Evolutionary conservation across 1,284 basidiomycete species (phyloP), one percentile per base, ranked within the genome.

Genomic region (Ustilago shanxiensis): DNA sequence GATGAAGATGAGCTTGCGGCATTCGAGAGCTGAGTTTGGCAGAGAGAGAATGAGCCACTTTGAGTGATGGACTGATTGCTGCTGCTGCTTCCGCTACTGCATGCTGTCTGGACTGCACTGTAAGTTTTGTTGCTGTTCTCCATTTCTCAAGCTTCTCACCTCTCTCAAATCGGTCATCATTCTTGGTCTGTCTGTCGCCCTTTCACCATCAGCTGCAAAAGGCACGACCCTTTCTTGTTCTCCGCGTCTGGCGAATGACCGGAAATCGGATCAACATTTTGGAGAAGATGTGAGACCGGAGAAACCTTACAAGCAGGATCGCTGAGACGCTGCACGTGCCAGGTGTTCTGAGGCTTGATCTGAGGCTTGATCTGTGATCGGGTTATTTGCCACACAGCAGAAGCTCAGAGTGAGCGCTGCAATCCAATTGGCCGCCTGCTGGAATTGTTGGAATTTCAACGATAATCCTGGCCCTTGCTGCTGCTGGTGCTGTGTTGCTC

Each of bases 241-340:
- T 60, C 67, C 59, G 65, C 65, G 65, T 67, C 59, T 50, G 10
- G 13, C n/a, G 26, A 44, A 24, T 7, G n/a, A n/a, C 49, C 66
- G 66, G 66, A 24, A 62, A 7, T 62, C 66, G 66, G 53, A 20
- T 44, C 35, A 14, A 20, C 28, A 16, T n/a, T n/a, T n/a, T n/a
- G n/a, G n/a, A n/a, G n/a, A n/a, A n/a, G n/a, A n/a, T n/a, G n/a
- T n/a, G n/a, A n/a, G n/a, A n/a, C n/a, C n/a, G n/a, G n/a, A n/a
- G n/a, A n/a, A n/a, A n/a, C n/a, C n/a, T n/a, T n/a, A n/a, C n/a
- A n/a, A n/a, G n/a, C n/a, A n/a, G n/a, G n/a, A n/a, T 39, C 37
- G 18, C 6, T 14, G 37, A 39, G 18, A 14, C 18, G 10, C 41
- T 29, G 68, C 68, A 71, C 68, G 58, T 71, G 62, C 68, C 41